Conservation (phyloP, 2,329 filamentous ascomycete species). For the Colletotrichum lupini region DNA sequence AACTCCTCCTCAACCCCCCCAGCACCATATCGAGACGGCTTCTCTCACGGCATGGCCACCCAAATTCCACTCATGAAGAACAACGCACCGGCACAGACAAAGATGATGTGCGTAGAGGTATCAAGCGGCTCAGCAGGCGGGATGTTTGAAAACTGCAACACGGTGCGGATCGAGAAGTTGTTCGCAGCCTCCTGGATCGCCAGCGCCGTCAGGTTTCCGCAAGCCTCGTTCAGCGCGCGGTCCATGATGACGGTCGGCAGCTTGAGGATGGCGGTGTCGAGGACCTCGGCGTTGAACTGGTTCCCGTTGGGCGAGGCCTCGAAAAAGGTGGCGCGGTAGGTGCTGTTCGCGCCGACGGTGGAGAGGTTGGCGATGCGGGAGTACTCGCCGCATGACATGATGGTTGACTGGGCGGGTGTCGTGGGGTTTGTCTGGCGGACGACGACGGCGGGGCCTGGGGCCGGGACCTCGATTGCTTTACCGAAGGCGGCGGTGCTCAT, state of each 20-base stretch:
- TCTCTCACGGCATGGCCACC: slow-evolving; percentile 22
- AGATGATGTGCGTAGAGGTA: not conserved
- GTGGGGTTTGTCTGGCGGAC: slow-evolving; percentile 29
- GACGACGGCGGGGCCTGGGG: slow-evolving; percentile 23
- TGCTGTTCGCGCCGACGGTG: slow-evolving; percentile 55
- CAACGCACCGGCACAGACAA: slow-evolving; percentile 8
- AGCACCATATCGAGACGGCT: not conserved
- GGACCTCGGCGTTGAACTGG: slow-evolving; percentile 49
- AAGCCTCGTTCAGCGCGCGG: slow-evolving; percentile 52
- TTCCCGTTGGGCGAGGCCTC: slow-evolving; percentile 55
- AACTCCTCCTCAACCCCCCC: not conserved
- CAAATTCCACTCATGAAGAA: slow-evolving; percentile 6
- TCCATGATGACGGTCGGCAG: slow-evolving; percentile 51
- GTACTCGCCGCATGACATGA: slow-evolving; percentile 52
- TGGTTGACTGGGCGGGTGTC: not conserved
- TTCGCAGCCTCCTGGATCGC: slow-evolving; percentile 54
- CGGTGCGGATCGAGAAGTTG: slow-evolving; percentile 56
- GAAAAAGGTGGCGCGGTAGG: slow-evolving; percentile 57
- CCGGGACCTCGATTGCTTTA: not conserved
- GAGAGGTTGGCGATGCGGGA: slow-evolving; percentile 58
- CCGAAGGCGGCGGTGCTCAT: slow-evolving; percentile 17
- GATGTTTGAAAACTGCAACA: slow-evolving; percentile 46
- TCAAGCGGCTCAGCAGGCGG: slow-evolving; percentile 16
- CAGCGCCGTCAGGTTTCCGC: slow-evolving; percentile 57
- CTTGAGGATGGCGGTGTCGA: slow-evolving; percentile 53